A percentile compares a stretch with the other conserved stretches of the same genome.
Conservation (phyloP, 1,139 yeast species). For the Pichia sp. region DNA sequence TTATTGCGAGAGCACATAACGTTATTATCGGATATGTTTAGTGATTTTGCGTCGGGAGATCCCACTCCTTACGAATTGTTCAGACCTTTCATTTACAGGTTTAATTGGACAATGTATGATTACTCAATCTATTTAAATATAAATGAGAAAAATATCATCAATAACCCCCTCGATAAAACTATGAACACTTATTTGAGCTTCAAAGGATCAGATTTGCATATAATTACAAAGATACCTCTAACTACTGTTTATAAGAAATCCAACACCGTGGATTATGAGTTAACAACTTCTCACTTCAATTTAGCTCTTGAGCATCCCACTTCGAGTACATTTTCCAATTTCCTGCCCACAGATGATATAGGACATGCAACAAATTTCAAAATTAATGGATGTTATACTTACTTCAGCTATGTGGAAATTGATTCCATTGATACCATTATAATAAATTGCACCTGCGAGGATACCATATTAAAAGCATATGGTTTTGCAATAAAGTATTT, state of each 20-base stretch:
- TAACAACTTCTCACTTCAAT: constrained; percentile 54
- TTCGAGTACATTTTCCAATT: constrained; percentile 82
- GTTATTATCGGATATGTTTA: constrained; percentile 60
- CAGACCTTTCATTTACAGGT: constrained; percentile 56
- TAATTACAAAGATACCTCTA: constrained; percentile 50
- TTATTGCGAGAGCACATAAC: constrained; percentile 79
- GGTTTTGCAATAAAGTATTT: constrained; percentile 75
- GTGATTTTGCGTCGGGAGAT: constrained; percentile 73
- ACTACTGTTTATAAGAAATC: constrained; percentile 50
- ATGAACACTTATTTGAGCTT: constrained; percentile 73
- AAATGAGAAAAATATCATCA: constrained; percentile 80
- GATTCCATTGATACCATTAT: constrained; percentile 64
- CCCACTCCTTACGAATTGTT: constrained; percentile 68
- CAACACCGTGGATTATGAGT: constrained; percentile 44
- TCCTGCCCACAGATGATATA: constrained; percentile 49
- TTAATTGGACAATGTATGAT: constrained; percentile 51
- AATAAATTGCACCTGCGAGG: constrained; percentile 56
- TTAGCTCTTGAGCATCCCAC: constrained; percentile 71
- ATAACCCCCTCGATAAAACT: constrained; percentile 76
- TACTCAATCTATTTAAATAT: constrained; percentile 66
- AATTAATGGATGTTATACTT: constrained; percentile 60
- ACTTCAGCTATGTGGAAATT: constrained; percentile 48
- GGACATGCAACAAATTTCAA: constrained; percentile 61
- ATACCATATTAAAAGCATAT: constrained; percentile 61
- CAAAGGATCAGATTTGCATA: constrained; percentile 51